phyloP scores from a whole-genome alignment of 2,329 filamentous ascomycete species.

The Ophiostoma piceae region DNA sequence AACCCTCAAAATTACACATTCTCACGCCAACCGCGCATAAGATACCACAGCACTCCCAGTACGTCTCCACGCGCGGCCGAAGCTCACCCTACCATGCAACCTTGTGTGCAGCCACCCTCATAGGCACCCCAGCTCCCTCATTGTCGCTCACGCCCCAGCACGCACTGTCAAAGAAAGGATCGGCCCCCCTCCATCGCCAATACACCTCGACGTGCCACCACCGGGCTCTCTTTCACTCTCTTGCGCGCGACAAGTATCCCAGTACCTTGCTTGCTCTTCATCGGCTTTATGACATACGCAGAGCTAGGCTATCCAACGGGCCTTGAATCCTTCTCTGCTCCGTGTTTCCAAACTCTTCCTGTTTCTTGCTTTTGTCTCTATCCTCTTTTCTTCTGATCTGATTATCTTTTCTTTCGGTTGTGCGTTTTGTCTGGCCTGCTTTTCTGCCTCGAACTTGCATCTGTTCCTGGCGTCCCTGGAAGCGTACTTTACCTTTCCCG shows the following conservation, averaged over 20 bases:
- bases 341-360: background rate
- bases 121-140: background rate
- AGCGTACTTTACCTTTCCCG: background rate
- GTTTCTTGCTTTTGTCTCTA: background rate
- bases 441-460: slow-evolving; percentile 8
- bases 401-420: background rate
- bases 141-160: background rate
- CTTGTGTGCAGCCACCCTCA: background rate
- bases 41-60: background rate
- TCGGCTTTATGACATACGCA: background rate
- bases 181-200: background rate
- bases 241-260: background rate
- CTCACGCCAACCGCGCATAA: background rate
- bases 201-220: background rate
- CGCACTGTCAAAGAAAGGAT: background rate
- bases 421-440: background rate
- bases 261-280: background rate
- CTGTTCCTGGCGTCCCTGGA: background rate
- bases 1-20: background rate
- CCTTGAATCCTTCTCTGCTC: background rate
- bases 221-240: background rate
- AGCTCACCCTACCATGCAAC: slow-evolving; percentile 1
- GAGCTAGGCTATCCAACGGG: background rate
- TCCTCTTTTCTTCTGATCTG: background rate
- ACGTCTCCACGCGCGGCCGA: background rate